These are phyloP conservation scores for Massariosphaeria phaeospora DNA, from an alignment of 495 filamentous ascomycete genomes.

Conservation along the genomic window DNA sequence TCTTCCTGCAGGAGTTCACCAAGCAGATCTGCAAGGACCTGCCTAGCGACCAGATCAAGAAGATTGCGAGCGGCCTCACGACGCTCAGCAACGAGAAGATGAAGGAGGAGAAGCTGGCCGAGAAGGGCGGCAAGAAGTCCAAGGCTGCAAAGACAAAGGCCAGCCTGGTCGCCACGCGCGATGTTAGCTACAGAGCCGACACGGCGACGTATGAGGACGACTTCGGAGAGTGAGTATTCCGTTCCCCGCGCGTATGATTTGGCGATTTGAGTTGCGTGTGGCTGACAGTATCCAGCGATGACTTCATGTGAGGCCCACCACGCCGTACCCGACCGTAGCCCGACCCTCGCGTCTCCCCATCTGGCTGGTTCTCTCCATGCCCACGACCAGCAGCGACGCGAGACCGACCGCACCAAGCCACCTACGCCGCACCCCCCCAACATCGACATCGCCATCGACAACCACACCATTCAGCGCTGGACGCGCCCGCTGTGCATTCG, in stretches of 20 bases:
- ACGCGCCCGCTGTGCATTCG: too few species aligned
- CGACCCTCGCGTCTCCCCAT: background rate
- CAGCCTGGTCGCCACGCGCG: conserved; percentile 64
- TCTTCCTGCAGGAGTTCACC: conserved; percentile 86
- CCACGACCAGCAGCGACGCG: conserved; percentile 1
- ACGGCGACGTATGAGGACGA: conserved; percentile 67
- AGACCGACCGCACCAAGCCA: too few species aligned
- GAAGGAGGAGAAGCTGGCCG: conserved; percentile 93
- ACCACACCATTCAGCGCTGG: too few species aligned
- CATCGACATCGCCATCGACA: too few species aligned
- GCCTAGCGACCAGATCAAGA: conserved; percentile 88
- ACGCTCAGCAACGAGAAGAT: conserved; percentile 94
- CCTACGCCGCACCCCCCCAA: too few species aligned
- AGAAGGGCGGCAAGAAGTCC: conserved; percentile 93
- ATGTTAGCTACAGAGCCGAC: conserved; percentile 60
- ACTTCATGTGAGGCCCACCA: conserved; percentile 41
- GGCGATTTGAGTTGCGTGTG: background rate
- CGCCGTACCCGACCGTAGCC: background rate
- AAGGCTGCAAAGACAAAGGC: conserved; percentile 95
- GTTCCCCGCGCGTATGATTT: background rate
- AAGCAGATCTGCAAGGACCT: conserved; percentile 86
- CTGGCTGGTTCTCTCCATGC: background rate
- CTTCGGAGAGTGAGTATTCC: conserved; percentile 67
- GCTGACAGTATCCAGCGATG: conserved; percentile 35
- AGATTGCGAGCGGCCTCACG: conserved; percentile 78